phyloP scores from a whole-genome alignment of 2,329 filamentous ascomycete species.

The Gnomoniopsis sp. region DNA sequence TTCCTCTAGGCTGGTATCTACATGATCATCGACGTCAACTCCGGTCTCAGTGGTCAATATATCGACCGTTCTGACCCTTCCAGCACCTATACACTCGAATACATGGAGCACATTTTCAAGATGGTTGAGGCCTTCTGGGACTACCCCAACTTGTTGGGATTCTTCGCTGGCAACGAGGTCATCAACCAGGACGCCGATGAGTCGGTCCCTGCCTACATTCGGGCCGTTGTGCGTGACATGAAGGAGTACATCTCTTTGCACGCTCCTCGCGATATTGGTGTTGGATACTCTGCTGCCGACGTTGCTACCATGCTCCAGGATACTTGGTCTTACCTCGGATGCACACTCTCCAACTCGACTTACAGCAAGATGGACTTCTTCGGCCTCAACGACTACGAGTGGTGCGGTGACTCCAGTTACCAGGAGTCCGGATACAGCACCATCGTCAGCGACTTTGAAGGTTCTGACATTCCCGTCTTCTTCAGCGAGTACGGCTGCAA shows the following conservation, averaged over 20 bases:
- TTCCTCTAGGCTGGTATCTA: slow-evolving; percentile 32
- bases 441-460: slow-evolving; percentile 57
- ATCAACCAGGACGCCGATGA: slow-evolving; percentile 59
- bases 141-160: slow-evolving; percentile 58
- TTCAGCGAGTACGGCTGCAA: slow-evolving; percentile 78
- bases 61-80: slow-evolving; percentile 47
- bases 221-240: slow-evolving; percentile 69
- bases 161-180: slow-evolving; percentile 72
- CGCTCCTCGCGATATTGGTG: slow-evolving; percentile 61
- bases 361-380: slow-evolving; percentile 66
- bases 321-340: slow-evolving; percentile 69
- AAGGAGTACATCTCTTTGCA: slow-evolving; percentile 72
- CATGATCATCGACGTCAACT: slow-evolving; percentile 56
- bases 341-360: slow-evolving; percentile 47
- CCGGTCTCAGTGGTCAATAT: slow-evolving; percentile 50
- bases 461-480: slow-evolving; percentile 67
- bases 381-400: slow-evolving; percentile 68
- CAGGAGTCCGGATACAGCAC: slow-evolving; percentile 28
- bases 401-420: slow-evolving; percentile 52
- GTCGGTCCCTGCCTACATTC: slow-evolving; percentile 59
- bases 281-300: slow-evolving; percentile 73
- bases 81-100: slow-evolving; percentile 45
- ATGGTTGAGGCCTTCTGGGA: slow-evolving; percentile 58
- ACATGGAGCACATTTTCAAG: slow-evolving; percentile 58
- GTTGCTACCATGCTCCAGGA: slow-evolving; percentile 66